These are phyloP conservation scores for Camptophora hylomeconis DNA, from an alignment of 2,329 filamentous ascomycete genomes.

Conservation along the genomic window DNA sequence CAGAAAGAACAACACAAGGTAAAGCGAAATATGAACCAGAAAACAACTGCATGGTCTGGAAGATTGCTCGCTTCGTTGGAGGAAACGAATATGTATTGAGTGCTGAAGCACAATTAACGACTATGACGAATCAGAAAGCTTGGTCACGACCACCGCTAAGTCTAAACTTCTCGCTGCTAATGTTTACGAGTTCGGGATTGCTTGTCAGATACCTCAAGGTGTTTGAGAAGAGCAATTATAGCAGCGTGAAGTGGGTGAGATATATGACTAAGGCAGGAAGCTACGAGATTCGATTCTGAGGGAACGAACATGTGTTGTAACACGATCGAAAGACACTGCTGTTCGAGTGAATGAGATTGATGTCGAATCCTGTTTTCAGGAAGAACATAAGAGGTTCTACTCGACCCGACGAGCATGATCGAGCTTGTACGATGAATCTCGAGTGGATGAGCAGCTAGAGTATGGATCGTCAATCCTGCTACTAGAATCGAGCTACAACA, in stretches of 20 bases:
- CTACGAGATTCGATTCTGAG: constrained; percentile 74
- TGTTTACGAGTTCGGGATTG: constrained; percentile 94
- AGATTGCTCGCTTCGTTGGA: constrained; percentile 96
- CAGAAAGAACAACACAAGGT: constrained; percentile 83
- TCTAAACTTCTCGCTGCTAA: constrained; percentile 82
- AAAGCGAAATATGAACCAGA: constrained; percentile 98
- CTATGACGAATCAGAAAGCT: constrained; percentile 95
- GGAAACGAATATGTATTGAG: constrained; percentile 92
- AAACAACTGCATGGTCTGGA: constrained; percentile 98
- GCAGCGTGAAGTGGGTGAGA: constrained; percentile 95
- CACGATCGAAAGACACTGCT: too few species aligned
- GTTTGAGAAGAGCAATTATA: constrained; percentile 98
- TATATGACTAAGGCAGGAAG: constrained; percentile 98
- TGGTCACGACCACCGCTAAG: constrained; percentile 91
- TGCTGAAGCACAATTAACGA: constrained; percentile 82
- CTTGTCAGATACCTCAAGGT: constrained; percentile 93
- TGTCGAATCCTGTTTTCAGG: too few species aligned
- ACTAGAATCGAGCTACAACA: too few species aligned
- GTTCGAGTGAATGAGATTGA: too few species aligned
- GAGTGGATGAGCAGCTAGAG: too few species aligned
- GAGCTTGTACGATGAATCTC: too few species aligned
- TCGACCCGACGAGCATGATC: too few species aligned
- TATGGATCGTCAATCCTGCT: too few species aligned
- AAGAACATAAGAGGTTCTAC: too few species aligned
- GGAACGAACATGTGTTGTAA: too few species aligned